Base-by-base conservation (phyloP, 1,139 yeast species). In the Candida mesenterica region DNA sequence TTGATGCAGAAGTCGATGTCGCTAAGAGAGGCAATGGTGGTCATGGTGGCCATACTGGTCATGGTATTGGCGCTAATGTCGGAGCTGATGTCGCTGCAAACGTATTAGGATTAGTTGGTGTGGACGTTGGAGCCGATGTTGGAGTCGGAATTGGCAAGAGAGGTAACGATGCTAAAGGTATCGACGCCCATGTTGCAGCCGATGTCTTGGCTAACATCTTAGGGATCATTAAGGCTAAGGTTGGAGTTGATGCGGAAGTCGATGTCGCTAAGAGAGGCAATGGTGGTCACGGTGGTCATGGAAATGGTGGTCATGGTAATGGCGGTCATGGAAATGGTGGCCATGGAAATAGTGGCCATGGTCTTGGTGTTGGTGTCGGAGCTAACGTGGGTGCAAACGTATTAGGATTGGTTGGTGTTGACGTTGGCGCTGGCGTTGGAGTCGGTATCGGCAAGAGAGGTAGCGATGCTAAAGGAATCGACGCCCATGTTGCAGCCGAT, bases 261-360 rank as follows among this genome's bases (percentile, higher is more conserved):
- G 42, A 33, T 24, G 28, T 40, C 46, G 34, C 57, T 52, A 42
- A 52, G 52, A 40, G 60, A 59, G 41, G 49, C 38, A n/a, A 25
- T 15, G 34, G 29, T 30, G 28, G 15, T 15, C 31, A 28, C 10
- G n/a, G 27, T 12, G 28, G 23, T 16, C 19, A 24, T 14, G 37
- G 32, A 12, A 17, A 33, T 10, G 37, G 33, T 4, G 15, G 33
- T 10, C 19, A 30, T 4, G 32, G 31, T 3, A 12, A 28, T 13
- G 24, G 25, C 15, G 26, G 29, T 24, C 24, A 28, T 18, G 38
- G n/a, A n/a, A n/a, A n/a, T n/a, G n/a, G n/a, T n/a, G n/a, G n/a
- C n/a, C n/a, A n/a, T n/a, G n/a, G n/a, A n/a, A n/a, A n/a, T n/a
- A n/a, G n/a, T n/a, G n/a, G n/a, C n/a, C n/a, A n/a, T n/a, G n/a